Base-by-base conservation (phyloP, 768 basidiomycete genomes). In the Gyrodon lividus region DNA sequence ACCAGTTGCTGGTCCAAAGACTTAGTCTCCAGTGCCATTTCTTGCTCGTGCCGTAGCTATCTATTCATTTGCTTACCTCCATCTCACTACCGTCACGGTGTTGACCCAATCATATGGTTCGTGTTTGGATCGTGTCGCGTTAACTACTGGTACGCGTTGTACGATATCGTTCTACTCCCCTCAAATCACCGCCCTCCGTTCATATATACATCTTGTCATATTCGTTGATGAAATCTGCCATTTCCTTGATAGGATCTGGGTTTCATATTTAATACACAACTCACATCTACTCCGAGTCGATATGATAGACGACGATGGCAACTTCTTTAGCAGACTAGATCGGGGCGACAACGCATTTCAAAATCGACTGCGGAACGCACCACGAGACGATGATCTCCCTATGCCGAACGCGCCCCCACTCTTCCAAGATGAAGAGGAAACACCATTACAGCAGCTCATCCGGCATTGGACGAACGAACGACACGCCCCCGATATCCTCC, bases 381-480 rank as follows among this genome's bases (percentile, higher is more conserved):
- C 68, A 13, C 63, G 41, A 37, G 61, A 66, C 38, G 59, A 70
- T 37, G 63, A 65, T 43, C 22, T 48, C 6, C 64, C 60, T 6
- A 72, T 74, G 61, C 67, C 65, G 22, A 61, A 55, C 31, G 53
- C 57, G 4, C 66, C 55, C 13, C 55, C 64, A 0, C 51, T 59
- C 28, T 57, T 71, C 33, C 63, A 72, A 13, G 71, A 70, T 17
- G 69, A 68, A 6, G 69, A 72, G 4, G 82, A 83, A 50, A 84
- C 86, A 5, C 81, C 83, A 0, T 69, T 92, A 2, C 80, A 88
- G 39, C 75, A 81, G 56, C 78, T 93, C 41, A 87, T 83, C 43
- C 79, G 89, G 26, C 86, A 88, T 59, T 93, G 91, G 91, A 83
- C 86, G 76, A 88, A 92, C 72, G 91, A 93, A 59, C 74, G 91